Evolutionary conservation across 2,329 filamentous ascomycete species (phyloP), one percentile per base, ranked within the genome.

Genomic region (Diplodia scrobiculata): DNA sequence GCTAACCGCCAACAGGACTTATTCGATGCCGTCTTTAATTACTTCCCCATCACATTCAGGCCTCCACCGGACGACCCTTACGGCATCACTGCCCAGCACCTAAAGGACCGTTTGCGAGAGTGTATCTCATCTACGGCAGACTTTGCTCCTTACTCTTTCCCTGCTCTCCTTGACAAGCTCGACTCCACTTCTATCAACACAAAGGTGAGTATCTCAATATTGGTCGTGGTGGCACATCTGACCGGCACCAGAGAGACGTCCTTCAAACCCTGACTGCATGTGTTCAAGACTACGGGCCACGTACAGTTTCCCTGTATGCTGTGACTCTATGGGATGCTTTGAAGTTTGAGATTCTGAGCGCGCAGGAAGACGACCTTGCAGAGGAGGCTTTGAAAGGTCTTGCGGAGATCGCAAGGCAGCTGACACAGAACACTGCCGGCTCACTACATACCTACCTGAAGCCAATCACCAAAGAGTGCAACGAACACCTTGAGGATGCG

Each of bases 1-100:
- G 50, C 68, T 70, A 21, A 72, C 34, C 6, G 27, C 6, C 3
- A 36, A 9, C 67, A 77, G 72, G 80, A 83, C 34, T 79, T 89
- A 52, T 90, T 90, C 72, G 88, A 90, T 69, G 83, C 87, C 3
- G 87, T 88, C 19, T 90, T 89, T 76, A 89, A 89, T 71, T 90
- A 90, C 74, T 90, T 90, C 72, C 87, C 87, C 0, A 89, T 90
- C 70, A 89, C 87, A 0, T 90, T 90, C 76, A 83, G 86, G 71
- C 87, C 87, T 11, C 88, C 87, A 1, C 87, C 87, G 11, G 87
- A 89, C 69, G 87, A 90, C 71, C 87, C 87, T 0, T 90, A 89
- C 68, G 86, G 86, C 1, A 89, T 90, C 68, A 89, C 87, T 1
- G 86, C 87, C 1, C 87, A 89, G 70, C 85, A 90, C 71, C 75